Base-by-base conservation (phyloP, 352 stramenopile species). In the Vaucheria bursata region DNA sequence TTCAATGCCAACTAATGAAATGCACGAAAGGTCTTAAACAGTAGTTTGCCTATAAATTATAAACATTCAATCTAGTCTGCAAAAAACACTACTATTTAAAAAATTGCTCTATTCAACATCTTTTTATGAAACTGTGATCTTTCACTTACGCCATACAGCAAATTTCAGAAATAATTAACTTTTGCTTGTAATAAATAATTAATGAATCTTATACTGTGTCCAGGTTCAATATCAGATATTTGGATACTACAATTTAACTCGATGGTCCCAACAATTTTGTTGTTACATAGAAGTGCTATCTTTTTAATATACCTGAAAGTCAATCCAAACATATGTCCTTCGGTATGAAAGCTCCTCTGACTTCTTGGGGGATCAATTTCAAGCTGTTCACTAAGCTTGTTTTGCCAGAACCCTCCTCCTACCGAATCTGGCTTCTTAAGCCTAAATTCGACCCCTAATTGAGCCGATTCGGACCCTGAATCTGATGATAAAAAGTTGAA, bases 261-360 rank as follows among this genome's bases (percentile, higher is more conserved):
- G 29, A 71, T 32, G 1, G 50, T 0, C 25, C n/a, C 1, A 18
- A 12, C 12, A 36, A 12, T 5, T 12, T 1, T 6, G 1, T 6
- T 12, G 38, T 8, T 1, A n/a, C 39, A 29, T 0, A 7, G 40
- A 49, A n/a, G 1, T 52, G 34, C 79, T 78, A 89, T 93, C 88
- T 93, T 79, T 93, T 88, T 87, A n/a, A n/a, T n/a, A n/a, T n/a
- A n/a, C n/a, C 89, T 91, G 82, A 93, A 93, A 85, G 82, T 83
- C 7, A 86, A 80, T 8, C 82, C 82, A 71, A 86, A 86, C 72
- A 86, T 79, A 64, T 81, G 79, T 32, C 82, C 82, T 33, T 80
- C 74, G 3, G 74, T 84, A 79, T 85, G 80, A 35, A 85, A 77
- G 18, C 73, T 82, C 0, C 80, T 71, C 34, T 53, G 75, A n/a